Evolutionary conservation across 371 early-diverging fungal genomes (phyloP).

Genomic region (Syncephalastrum contaminatum): DNA sequence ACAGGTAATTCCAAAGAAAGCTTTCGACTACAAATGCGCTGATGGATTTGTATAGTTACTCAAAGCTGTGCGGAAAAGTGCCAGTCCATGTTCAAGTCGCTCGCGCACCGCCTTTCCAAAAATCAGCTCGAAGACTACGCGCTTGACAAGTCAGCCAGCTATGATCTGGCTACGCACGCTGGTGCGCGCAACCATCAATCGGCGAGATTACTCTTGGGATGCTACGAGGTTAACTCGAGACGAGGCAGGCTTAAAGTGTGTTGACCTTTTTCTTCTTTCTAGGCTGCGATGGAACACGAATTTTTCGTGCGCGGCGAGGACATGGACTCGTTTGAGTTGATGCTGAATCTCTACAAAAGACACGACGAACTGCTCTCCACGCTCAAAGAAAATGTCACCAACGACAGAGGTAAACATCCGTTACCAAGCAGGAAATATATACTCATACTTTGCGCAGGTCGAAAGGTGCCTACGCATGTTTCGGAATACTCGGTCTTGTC

Average conservation of each 20-base stretch:
- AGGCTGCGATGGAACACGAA: conserved; percentile 46
- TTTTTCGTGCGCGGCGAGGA: conserved; percentile 21
- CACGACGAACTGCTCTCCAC: conserved; percentile 24
- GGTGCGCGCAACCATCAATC: conserved; percentile 53
- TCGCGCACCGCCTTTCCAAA: conserved; percentile 29
- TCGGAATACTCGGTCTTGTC: conserved; percentile 19
- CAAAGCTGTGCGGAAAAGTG: conserved; percentile 5
- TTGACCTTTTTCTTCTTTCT: background rate
- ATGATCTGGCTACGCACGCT: conserved; percentile 46
- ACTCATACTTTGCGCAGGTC: conserved; percentile 15
- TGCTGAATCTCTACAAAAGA: conserved; percentile 39
- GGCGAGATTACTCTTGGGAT: conserved; percentile 43
- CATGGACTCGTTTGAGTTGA: conserved; percentile 23
- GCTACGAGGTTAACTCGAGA: conserved; percentile 46
- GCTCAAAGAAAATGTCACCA: conserved; percentile 27
- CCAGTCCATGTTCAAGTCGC: conserved; percentile 8
- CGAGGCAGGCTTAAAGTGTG: no score
- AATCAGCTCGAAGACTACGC: conserved; percentile 55
- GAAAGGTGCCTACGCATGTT: conserved; percentile 18
- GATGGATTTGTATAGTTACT: conserved; percentile 6
- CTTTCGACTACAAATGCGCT: conserved; percentile 7
- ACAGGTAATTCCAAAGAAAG: no score
- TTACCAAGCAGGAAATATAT: background rate
- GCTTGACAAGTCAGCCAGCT: conserved; percentile 54
- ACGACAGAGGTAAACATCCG: conserved; percentile 27